Base-by-base conservation (phyloP, 495 filamentous ascomycete species). In the Penicillium desertorum region DNA sequence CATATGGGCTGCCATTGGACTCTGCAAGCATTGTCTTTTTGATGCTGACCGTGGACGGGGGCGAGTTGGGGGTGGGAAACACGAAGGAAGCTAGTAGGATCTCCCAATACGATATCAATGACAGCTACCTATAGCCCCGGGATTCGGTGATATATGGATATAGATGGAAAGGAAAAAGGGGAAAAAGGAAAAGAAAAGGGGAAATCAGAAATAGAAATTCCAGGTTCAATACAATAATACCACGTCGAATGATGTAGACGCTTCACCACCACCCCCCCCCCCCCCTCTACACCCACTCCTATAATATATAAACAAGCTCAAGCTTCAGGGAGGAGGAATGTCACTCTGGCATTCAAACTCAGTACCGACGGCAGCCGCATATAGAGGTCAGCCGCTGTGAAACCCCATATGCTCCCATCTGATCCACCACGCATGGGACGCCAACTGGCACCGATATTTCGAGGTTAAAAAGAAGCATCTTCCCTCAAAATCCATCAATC, bases 361-460 rank as follows among this genome's bases (percentile, higher is more conserved):
- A 54, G 66, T 70, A 65, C 65, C 66, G 67, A 67, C 63, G 71
- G 65, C 57, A 71, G 70, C 65, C 68, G 68, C 65, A 69, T 67
- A 47, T 66, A 69, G 62, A 68, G 67, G 71, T 75, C 74, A 77
- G 74, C 74, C 72, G 71, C 71, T 74, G 74, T 77, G 74, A 69
- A 73, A 77, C 74, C 71, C 65, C 50, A 67, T 56, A 64, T 57
- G 54, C 66, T 69, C 67, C 56, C 71, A 69, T 76, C 74, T 77
- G 74, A 77, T 75, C 71, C 67, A 71, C 67, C 66, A 60, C 57
- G 61, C 66, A 69, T 71, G 65, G 60, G 62, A 58, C 57, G 43
- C 54, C 57, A 61, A 66, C 55, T 54, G 62, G 57, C 59, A 59
- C 56, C 44, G 23, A n/a, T 36, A 36, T 19, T 19, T 19, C 30